A percentile compares a stretch with the other conserved stretches of the same genome.
These are phyloP conservation scores for Aspergillus uvarum DNA, from an alignment of 2,329 filamentous ascomycete genomes.

Conservation along the genomic window DNA sequence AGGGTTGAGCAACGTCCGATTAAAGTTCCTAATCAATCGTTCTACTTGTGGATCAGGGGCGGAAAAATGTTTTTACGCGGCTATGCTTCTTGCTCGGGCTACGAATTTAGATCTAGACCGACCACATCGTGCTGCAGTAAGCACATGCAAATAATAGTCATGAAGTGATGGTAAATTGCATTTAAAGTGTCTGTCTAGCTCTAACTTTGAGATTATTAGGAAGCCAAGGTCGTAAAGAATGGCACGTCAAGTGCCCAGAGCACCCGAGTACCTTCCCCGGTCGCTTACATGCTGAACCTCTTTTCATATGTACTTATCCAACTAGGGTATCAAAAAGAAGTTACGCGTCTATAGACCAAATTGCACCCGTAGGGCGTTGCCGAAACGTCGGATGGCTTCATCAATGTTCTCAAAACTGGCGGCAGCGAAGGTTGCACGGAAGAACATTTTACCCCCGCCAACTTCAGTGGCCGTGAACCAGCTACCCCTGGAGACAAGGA, in stretches of 20 bases:
- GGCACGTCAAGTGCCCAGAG: not conserved
- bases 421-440: slow-evolving; percentile 85
- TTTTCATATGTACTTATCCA: not conserved
- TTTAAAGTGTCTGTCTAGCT: not conserved
- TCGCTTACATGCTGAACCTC: not conserved
- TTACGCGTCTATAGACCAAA: slow-evolving; percentile 50
- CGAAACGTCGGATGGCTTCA: slow-evolving; percentile 72
- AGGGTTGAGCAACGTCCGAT: slow-evolving; percentile 17
- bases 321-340: not conserved
- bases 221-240: not conserved
- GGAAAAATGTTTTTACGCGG: slow-evolving; percentile 16
- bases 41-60: slow-evolving; percentile 15
- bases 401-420: slow-evolving; percentile 70
- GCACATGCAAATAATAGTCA: not conserved
- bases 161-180: not conserved
- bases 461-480: slow-evolving; percentile 84
- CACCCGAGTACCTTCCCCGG: not conserved
- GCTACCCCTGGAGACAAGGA: slow-evolving; percentile 78
- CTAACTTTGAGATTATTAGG: not conserved
- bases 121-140: not conserved
- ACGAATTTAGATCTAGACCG: not conserved
- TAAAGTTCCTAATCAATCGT: slow-evolving; percentile 20
- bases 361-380: slow-evolving; percentile 65
- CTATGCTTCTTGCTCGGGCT: not conserved
- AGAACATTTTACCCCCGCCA: slow-evolving; percentile 67